These are phyloP conservation scores for Pholiota adiposa DNA, from an alignment of 1,284 basidiomycete genomes.

Conservation along the genomic window DNA sequence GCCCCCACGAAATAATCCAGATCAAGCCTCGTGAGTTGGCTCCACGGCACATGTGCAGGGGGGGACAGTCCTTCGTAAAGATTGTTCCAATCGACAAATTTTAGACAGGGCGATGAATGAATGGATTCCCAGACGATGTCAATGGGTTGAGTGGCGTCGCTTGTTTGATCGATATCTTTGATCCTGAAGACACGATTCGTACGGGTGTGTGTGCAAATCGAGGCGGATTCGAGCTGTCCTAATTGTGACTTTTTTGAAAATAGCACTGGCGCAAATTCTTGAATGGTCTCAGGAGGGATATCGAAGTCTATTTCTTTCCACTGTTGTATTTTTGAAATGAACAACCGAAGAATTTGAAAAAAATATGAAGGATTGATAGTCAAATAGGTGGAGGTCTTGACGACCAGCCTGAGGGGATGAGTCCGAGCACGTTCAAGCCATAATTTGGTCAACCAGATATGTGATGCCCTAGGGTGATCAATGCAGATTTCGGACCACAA, in stretches of 20 bases:
- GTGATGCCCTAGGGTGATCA: constrained; percentile 2
- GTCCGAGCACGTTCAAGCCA: constrained; percentile 9
- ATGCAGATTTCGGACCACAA: constrained; percentile 7
- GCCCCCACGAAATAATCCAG: background rate
- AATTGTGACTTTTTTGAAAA: background rate
- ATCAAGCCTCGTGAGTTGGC: constrained; percentile 1
- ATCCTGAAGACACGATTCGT: background rate
- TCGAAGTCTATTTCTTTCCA: constrained; percentile 6
- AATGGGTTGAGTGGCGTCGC: background rate
- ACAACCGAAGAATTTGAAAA: background rate
- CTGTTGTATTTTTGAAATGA: background rate
- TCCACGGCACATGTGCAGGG: constrained; percentile 5
- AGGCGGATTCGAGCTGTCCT: background rate
- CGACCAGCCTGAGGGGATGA: background rate
- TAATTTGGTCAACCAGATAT: background rate
- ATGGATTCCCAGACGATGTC: constrained; percentile 7
- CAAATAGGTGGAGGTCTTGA: background rate
- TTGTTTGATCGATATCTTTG: background rate
- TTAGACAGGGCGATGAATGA: constrained; percentile 4
- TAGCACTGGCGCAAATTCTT: background rate
- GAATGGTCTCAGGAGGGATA: background rate
- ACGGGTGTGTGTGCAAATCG: background rate
- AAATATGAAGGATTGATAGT: background rate
- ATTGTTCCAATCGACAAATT: constrained; percentile 8
- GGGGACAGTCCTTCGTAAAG: constrained; percentile 1